Percentiles rank a stretch among this genome's conserved stretches.
phyloP scores from a whole-genome alignment of 495 filamentous ascomycete genomes.

The Aspergillus carlsbadensis region DNA sequence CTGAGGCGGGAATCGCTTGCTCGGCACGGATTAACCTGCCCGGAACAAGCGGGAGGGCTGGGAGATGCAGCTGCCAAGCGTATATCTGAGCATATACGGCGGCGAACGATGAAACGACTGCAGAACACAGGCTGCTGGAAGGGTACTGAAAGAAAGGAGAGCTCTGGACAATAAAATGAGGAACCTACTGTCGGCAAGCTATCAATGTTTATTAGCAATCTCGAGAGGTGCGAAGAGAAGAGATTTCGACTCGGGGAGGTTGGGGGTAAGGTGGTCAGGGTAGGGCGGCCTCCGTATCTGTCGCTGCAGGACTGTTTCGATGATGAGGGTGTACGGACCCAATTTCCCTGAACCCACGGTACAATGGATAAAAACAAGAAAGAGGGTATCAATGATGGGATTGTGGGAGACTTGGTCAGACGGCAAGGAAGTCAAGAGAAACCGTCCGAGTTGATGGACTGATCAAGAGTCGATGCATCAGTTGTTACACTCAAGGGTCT shows the following conservation, averaged over 20 bases:
- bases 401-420: neutral
- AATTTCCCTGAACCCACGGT: neutral
- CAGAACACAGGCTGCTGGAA: neutral
- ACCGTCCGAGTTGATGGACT: constrained; percentile 1
- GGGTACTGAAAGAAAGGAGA: neutral
- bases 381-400: neutral
- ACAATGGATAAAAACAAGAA: neutral
- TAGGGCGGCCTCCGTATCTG: constrained; percentile 7
- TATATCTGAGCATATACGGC: constrained; percentile 43
- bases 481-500: constrained; percentile 16
- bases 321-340: neutral
- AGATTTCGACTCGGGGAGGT: neutral
- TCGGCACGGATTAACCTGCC: constrained; percentile 43
- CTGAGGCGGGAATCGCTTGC: constrained; percentile 45
- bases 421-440: neutral
- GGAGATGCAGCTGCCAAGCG: constrained; percentile 38
- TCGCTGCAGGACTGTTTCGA: neutral
- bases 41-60: constrained; percentile 36
- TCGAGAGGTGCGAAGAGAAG: neutral
- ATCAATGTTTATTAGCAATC: neutral
- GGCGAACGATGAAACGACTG: constrained; percentile 11
- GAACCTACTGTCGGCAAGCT: neutral
- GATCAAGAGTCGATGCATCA: constrained; percentile 15
- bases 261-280: constrained; percentile 7
- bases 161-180: neutral